A percentile compares a stretch with the other conserved stretches of the same genome.
These are phyloP conservation scores for Scleromitrula shiraiana DNA, from an alignment of 2,329 filamentous ascomycete genomes.

Conservation along the genomic window DNA sequence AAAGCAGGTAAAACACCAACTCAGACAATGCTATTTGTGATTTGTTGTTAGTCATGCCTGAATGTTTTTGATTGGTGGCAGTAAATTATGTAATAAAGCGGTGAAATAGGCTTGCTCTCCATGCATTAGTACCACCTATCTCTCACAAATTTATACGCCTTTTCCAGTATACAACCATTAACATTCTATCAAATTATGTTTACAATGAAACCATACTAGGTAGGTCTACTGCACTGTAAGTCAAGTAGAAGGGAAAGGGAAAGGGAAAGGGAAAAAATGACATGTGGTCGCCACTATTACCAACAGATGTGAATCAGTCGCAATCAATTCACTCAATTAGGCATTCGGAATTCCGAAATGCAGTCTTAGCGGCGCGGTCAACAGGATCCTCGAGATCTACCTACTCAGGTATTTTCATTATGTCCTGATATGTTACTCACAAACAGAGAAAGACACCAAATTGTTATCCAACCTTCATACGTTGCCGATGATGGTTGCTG, in stretches of 20 bases:
- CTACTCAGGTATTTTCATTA: background rate
- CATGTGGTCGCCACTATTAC: background rate
- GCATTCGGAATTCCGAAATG: background rate
- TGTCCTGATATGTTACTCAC: background rate
- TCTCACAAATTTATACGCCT: too few species aligned
- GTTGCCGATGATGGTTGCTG: constrained; percentile 4
- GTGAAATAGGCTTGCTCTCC: too few species aligned
- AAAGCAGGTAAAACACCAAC: too few species aligned
- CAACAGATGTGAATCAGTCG: too few species aligned
- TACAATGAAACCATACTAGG: background rate
- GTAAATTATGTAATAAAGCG: too few species aligned
- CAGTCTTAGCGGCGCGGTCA: background rate
- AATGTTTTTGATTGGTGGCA: too few species aligned
- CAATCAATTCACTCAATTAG: background rate
- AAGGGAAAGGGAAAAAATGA: background rate
- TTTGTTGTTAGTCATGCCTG: too few species aligned
- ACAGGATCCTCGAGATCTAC: background rate
- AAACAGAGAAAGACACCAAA: background rate
- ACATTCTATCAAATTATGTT: background rate
- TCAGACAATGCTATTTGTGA: too few species aligned
- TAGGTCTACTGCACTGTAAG: background rate
- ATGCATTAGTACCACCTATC: too few species aligned
- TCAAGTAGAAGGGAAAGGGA: too few species aligned
- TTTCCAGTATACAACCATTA: too few species aligned
- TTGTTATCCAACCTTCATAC: background rate